phyloP scores from a whole-genome alignment of 805 yeast genomes.

The Candida insectalens region DNA sequence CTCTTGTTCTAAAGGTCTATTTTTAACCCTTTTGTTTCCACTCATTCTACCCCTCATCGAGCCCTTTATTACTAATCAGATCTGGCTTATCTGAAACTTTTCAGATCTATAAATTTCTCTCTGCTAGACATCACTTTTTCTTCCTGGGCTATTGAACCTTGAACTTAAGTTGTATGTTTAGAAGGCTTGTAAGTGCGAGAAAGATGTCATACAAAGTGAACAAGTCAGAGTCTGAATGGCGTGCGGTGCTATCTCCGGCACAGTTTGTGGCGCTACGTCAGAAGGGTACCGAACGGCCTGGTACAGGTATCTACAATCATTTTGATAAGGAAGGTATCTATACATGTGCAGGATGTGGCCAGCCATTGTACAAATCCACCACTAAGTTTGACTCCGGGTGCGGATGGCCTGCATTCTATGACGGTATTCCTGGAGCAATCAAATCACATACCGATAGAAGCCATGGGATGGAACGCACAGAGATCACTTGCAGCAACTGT shows the following conservation, averaged over 20 bases:
- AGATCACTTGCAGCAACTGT: constrained; percentile 80
- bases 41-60: background rate
- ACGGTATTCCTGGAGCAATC: constrained; percentile 78
- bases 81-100: background rate
- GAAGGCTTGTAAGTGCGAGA: too few relatives aligned
- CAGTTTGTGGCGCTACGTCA: constrained; percentile 74
- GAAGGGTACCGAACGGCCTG: constrained; percentile 63
- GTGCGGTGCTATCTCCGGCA: constrained; percentile 60
- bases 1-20: too few relatives aligned
- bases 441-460: constrained; percentile 48
- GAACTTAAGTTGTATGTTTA: too few relatives aligned
- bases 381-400: constrained; percentile 87
- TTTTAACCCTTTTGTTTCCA: background rate
- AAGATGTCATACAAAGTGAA: too few relatives aligned
- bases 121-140: too few relatives aligned
- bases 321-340: constrained; percentile 53
- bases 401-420: constrained; percentile 98
- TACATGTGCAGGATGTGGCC: constrained; percentile 76
- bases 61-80: background rate
- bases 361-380: constrained; percentile 68
- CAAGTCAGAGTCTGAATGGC: constrained; percentile 59
- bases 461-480: constrained; percentile 76
- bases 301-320: constrained; percentile 49
- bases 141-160: too few relatives aligned
- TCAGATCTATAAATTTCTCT: too few relatives aligned